These are phyloP conservation scores for Dryas drummondii DNA, from an alignment of 306 rosid species.

Conservation along the genomic window DNA sequence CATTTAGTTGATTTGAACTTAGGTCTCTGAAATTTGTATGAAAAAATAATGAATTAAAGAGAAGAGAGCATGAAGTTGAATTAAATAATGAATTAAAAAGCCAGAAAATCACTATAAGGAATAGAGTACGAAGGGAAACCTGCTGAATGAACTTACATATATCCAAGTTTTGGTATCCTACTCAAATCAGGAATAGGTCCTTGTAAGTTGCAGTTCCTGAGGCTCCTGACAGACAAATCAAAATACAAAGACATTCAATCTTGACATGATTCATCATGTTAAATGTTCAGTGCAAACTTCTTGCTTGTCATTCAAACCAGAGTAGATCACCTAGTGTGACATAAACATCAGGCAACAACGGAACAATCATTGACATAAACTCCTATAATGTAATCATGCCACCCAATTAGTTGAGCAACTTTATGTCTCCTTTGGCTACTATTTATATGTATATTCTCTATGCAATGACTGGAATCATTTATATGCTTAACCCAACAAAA, in stretches of 20 bases:
- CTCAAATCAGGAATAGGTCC: slow-evolving; percentile 92
- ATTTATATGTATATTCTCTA: background rate
- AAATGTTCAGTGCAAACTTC: background rate
- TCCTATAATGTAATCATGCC: background rate
- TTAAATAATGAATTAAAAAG: background rate
- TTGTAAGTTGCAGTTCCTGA: slow-evolving; percentile 76
- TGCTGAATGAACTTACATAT: slow-evolving; percentile 58
- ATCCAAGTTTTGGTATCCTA: slow-evolving; percentile 47
- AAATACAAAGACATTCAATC: slow-evolving; percentile 19
- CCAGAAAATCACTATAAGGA: background rate
- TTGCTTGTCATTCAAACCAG: slow-evolving; percentile 3
- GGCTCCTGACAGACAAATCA: slow-evolving; percentile 60
- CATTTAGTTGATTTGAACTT: slow-evolving; percentile 70
- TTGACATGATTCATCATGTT: background rate
- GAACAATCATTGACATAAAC: background rate
- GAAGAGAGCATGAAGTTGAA: too few species aligned
- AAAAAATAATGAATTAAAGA: slow-evolving; percentile 16
- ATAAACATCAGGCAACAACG: background rate
- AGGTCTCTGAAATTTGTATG: slow-evolving; percentile 68
- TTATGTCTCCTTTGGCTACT: background rate
- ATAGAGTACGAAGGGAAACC: slow-evolving; percentile 8
- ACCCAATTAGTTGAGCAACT: background rate
- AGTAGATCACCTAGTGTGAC: background rate
- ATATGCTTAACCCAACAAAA: background rate
- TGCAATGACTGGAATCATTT: background rate